Evolutionary conservation across 108 stramenopile genomes (phyloP).

Genomic region (Discostella stelligeroides): DNA sequence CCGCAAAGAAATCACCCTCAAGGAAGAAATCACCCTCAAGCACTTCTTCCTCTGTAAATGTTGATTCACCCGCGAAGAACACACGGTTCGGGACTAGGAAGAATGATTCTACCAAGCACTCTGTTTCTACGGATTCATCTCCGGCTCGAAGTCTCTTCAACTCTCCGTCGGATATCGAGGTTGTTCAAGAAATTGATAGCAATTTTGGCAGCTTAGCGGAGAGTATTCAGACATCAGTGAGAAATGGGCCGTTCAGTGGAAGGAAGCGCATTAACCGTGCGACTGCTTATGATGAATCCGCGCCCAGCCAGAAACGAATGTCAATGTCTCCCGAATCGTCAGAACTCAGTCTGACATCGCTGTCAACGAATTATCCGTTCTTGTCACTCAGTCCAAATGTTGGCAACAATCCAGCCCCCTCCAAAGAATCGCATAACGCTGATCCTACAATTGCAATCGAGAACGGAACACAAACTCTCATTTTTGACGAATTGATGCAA

Average conservation of each 20-base stretch:
- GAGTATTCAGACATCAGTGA: neutral
- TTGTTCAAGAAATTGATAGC: constrained; percentile 9
- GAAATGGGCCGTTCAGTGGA: constrained; percentile 22
- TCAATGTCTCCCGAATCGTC: constrained; percentile 12
- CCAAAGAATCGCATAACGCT: neutral
- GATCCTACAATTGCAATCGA: constrained; percentile 14
- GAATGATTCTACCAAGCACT: neutral
- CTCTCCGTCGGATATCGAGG: constrained; percentile 13
- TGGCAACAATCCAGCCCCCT: neutral
- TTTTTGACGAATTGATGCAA: constrained; percentile 30
- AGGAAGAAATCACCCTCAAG: neutral
- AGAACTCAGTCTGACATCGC: constrained; percentile 7
- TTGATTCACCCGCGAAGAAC: constrained; percentile 21
- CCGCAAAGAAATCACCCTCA: neutral
- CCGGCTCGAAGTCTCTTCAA: constrained; percentile 16
- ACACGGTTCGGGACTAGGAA: constrained; percentile 4
- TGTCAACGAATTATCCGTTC: constrained; percentile 39
- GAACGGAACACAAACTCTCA: constrained; percentile 14
- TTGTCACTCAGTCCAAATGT: constrained; percentile 21
- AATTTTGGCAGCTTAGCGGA: neutral
- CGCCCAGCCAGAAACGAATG: constrained; percentile 17
- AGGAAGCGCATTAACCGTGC: constrained; percentile 20
- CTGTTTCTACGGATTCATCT: neutral
- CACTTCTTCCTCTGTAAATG: neutral
- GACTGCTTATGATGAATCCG: neutral